A percentile compares a stretch with the other conserved stretches of the same genome.
Conservation (phyloP, 257 asterid species). For the Nicotiana undulata region DNA sequence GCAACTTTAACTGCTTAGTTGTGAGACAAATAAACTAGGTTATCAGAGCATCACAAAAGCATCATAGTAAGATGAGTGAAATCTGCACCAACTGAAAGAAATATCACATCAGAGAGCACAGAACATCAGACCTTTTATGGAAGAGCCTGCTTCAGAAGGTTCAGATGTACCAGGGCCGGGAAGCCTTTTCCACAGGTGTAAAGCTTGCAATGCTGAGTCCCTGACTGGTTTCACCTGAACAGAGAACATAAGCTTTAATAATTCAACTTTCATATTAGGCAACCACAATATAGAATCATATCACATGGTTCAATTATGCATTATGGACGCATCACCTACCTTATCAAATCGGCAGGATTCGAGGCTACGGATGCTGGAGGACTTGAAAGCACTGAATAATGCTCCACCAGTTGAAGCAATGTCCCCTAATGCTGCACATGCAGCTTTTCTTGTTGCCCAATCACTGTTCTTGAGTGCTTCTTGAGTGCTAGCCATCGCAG, state of each 20-base stretch:
- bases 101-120: slow-evolving; percentile 14
- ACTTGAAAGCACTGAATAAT: slow-evolving; percentile 53
- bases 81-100: background rate
- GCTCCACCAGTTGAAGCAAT: slow-evolving; percentile 78
- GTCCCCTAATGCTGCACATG: slow-evolving; percentile 74
- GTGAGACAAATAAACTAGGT: background rate
- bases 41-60: background rate
- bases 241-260: slow-evolving; percentile 6
- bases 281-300: slow-evolving; percentile 14
- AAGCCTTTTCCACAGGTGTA: slow-evolving; percentile 76
- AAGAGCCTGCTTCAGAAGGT: slow-evolving; percentile 92
- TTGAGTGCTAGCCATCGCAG: slow-evolving; percentile 77
- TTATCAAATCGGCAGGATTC: slow-evolving; percentile 95
- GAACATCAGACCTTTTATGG: slow-evolving; percentile 50
- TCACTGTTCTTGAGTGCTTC: slow-evolving; percentile 77
- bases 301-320: slow-evolving; percentile 6
- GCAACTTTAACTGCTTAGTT: background rate
- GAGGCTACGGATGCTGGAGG: slow-evolving; percentile 62
- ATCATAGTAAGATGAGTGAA: background rate
- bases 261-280: slow-evolving; percentile 11
- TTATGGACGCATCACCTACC: slow-evolving; percentile 32
- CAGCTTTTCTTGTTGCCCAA: slow-evolving; percentile 92
- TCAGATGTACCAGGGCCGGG: slow-evolving; percentile 66
- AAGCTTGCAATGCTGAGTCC: slow-evolving; percentile 82
- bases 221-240: slow-evolving; percentile 88